Conservation (phyloP, 192 early-diverging fungal genomes). For the Helicostylum pulchrum region DNA sequence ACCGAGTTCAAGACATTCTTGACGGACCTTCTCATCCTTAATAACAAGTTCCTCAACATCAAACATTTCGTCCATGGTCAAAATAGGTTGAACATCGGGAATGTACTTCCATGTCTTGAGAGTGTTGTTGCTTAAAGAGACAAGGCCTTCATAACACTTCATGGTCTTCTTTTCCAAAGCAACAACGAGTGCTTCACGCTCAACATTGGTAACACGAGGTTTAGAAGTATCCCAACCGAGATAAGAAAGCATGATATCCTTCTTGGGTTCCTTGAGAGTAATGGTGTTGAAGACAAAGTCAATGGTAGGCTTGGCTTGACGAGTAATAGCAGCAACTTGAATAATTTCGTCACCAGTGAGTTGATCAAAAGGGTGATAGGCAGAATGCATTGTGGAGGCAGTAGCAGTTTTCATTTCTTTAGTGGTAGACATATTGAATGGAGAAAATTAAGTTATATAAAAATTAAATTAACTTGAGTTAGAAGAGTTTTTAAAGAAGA, state of each 20-base stretch:
- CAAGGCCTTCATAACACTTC: slow-evolving; percentile 29
- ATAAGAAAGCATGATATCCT: slow-evolving; percentile 33
- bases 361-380: slow-evolving; percentile 36
- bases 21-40: slow-evolving; percentile 25
- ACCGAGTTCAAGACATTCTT: slow-evolving; percentile 36
- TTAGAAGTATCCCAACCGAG: slow-evolving; percentile 31
- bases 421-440: slow-evolving; percentile 15
- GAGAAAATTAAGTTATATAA: not conserved
- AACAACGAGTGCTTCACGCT: slow-evolving; percentile 35
- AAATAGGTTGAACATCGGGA: slow-evolving; percentile 39
- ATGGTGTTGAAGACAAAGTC: slow-evolving; percentile 40
- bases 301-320: slow-evolving; percentile 14
- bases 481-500: not conserved
- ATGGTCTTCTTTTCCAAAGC: slow-evolving; percentile 28
- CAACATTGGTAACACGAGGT: slow-evolving; percentile 22
- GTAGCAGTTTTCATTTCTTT: slow-evolving; percentile 29
- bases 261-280: slow-evolving; percentile 36
- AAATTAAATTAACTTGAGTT: not conserved
- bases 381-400: slow-evolving; percentile 4
- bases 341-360: slow-evolving; percentile 35
- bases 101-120: slow-evolving; percentile 26
- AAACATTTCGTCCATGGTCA: slow-evolving; percentile 39
- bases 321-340: slow-evolving; percentile 21
- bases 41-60: slow-evolving; percentile 33
- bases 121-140: slow-evolving; percentile 18